Conservation (phyloP, 306 rosid genomes). For the Lathyrus tuberosus region DNA sequence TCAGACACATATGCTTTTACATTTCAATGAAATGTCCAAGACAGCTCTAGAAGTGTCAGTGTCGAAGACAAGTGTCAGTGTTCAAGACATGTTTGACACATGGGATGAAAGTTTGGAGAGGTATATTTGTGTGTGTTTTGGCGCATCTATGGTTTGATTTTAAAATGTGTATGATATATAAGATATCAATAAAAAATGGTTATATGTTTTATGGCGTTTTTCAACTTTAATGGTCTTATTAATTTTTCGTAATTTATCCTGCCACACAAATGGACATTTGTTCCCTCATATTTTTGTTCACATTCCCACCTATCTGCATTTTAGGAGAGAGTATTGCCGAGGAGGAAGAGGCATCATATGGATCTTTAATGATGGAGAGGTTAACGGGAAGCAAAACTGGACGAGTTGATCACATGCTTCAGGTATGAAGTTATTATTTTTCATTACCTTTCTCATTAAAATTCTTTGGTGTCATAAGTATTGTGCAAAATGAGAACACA, state of each 20-base stretch:
- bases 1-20: neutral
- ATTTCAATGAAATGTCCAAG: neutral
- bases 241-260: conserved; percentile 25
- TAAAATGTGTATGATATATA: conserved; percentile 9
- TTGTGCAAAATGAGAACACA: conserved; percentile 19
- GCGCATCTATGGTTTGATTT: conserved; percentile 11
- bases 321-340: conserved; percentile 62
- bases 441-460: conserved; percentile 22
- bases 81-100: neutral
- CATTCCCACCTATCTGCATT: conserved; percentile 27
- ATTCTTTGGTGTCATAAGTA: conserved; percentile 26
- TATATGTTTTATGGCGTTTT: conserved; percentile 30
- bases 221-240: conserved; percentile 20
- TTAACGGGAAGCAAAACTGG: conserved; percentile 80
- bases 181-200: conserved; percentile 22
- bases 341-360: conserved; percentile 72
- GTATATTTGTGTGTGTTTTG: neutral
- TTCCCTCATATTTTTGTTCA: conserved; percentile 18
- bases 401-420: conserved; percentile 92
- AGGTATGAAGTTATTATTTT: conserved; percentile 53
- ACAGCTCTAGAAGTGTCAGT: neutral
- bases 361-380: conserved; percentile 82
- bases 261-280: conserved; percentile 26
- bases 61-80: neutral
- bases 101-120: neutral